Evolutionary conservation across 768 basidiomycete species (phyloP).

Genomic region (Termitomyces heimii): DNA sequence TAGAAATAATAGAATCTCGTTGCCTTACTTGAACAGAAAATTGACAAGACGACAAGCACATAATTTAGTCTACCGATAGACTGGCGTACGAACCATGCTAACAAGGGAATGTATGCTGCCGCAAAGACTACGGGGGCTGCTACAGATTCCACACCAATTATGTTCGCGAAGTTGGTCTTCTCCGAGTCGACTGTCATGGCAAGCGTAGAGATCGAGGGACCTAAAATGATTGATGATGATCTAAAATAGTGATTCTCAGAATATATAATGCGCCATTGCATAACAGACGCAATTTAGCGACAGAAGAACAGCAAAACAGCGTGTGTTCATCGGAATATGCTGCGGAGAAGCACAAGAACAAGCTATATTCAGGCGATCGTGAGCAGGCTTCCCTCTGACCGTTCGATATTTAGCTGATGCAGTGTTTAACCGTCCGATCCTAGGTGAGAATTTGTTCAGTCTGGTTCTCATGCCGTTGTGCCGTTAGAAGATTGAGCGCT

Average conservation of each 20-base stretch:
- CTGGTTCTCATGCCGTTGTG: not conserved
- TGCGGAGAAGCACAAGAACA: not conserved
- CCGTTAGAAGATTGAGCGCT: not conserved
- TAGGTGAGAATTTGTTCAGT: not conserved
- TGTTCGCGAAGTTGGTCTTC: constrained; percentile 26
- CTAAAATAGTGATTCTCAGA: not conserved
- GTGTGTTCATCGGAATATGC: not conserved
- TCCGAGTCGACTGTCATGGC: not conserved
- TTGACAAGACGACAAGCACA: constrained; percentile 24
- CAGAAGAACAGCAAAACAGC: not conserved
- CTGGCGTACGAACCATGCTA: constrained; percentile 23
- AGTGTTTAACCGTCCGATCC: not conserved
- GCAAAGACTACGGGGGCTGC: constrained; percentile 31
- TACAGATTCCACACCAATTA: constrained; percentile 26
- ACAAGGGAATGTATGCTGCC: constrained; percentile 24
- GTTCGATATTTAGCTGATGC: not conserved
- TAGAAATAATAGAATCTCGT: not conserved
- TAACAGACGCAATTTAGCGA: not conserved
- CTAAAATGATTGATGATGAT: not conserved
- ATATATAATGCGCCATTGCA: not conserved
- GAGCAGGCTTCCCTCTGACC: not conserved
- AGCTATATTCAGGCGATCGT: not conserved
- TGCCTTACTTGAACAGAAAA: constrained; percentile 34
- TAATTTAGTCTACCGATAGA: constrained; percentile 25
- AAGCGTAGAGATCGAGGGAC: not conserved